These are phyloP conservation scores for Arthrinium phaeospermum DNA, from an alignment of 2,329 filamentous ascomycete species.

Conservation along the genomic window DNA sequence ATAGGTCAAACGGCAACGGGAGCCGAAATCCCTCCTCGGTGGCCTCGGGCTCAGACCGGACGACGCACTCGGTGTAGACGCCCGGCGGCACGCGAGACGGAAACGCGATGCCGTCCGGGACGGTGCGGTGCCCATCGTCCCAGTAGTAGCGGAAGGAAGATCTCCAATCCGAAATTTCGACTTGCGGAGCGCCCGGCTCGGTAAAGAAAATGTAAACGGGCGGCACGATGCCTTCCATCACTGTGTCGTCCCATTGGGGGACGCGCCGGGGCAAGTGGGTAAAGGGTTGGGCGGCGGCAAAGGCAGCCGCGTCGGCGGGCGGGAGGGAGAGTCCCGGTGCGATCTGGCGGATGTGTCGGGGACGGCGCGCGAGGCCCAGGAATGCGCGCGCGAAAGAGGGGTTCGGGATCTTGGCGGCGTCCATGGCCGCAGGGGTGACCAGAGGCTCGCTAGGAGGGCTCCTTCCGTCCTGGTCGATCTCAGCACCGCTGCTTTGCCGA, in stretches of 20 bases:
- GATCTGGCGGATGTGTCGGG: conserved; percentile 27
- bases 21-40: conserved; percentile 39
- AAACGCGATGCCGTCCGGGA: conserved; percentile 2
- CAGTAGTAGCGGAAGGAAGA: conserved; percentile 2
- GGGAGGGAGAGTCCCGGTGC: conserved; percentile 29
- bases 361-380: conserved; percentile 29
- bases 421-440: conserved; percentile 20
- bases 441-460: conserved; percentile 14
- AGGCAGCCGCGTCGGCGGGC: conserved; percentile 25
- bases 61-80: conserved; percentile 36
- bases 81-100: conserved; percentile 28
- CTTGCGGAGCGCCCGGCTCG: not conserved
- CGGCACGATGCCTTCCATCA: not conserved
- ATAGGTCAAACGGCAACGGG: conserved; percentile 30
- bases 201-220: conserved; percentile 36
- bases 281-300: conserved; percentile 32
- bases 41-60: conserved; percentile 28
- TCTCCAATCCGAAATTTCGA: not conserved
- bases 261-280: conserved; percentile 26
- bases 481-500: not conserved
- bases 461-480: not conserved
- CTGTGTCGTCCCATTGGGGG: not conserved
- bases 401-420: conserved; percentile 27
- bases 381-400: conserved; percentile 30
- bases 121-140: not conserved